phyloP scores from a whole-genome alignment of 495 filamentous ascomycete species.

The Penicillium pancosmium region DNA sequence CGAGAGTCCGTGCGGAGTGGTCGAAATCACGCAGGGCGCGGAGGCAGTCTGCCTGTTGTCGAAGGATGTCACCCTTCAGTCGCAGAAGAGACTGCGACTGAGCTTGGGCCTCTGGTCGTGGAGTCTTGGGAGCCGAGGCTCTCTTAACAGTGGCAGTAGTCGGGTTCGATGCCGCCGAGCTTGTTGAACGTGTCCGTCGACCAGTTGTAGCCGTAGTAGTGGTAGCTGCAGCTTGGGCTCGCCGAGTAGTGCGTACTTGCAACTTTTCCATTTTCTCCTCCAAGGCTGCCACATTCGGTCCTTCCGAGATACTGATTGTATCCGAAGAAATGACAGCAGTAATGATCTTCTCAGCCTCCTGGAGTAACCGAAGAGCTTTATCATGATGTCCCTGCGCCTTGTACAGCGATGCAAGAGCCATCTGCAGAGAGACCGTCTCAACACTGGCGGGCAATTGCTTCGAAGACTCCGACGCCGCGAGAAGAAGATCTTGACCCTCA shows the following conservation, averaged over 20 bases:
- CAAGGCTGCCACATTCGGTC: constrained; percentile 27
- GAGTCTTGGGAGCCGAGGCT: constrained; percentile 25
- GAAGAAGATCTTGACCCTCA: constrained; percentile 64
- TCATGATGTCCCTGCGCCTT: constrained; percentile 46
- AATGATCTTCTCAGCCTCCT: constrained; percentile 46
- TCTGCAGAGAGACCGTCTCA: constrained; percentile 48
- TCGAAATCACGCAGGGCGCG: constrained; percentile 44
- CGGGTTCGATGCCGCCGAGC: constrained; percentile 19
- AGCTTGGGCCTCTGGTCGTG: constrained; percentile 43
- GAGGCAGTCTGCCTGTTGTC: constrained; percentile 61
- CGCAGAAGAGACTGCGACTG: constrained; percentile 60
- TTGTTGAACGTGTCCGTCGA: constrained; percentile 41
- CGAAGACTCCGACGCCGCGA: constrained; percentile 48
- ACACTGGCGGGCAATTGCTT: constrained; percentile 46
- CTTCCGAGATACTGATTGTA: constrained; percentile 14
- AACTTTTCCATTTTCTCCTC: constrained; percentile 47
- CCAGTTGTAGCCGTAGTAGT: constrained; percentile 18
- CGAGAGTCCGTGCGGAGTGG: constrained; percentile 35
- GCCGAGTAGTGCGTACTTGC: constrained; percentile 35
- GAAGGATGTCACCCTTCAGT: constrained; percentile 63
- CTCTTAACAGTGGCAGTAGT: constrained; percentile 29
- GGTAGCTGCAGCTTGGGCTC: constrained; percentile 23
- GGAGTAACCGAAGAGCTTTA: constrained; percentile 49
- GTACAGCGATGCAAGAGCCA: constrained; percentile 48
- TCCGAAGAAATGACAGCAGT: constrained; percentile 30